phyloP scores from a whole-genome alignment of 768 basidiomycete species.

The Chiua virens region DNA sequence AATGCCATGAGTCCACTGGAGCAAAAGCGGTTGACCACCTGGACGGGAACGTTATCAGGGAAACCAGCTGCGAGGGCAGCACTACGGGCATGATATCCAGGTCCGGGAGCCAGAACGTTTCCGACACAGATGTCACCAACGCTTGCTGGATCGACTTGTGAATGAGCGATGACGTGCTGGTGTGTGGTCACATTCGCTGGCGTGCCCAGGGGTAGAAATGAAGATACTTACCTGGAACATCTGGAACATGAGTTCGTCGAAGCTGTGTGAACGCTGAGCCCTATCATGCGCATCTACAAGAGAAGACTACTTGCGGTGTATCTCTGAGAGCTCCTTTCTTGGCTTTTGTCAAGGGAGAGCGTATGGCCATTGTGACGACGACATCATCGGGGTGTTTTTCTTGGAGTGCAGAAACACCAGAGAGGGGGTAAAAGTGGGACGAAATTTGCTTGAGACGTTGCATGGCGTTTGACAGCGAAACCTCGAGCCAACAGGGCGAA shows the following conservation, averaged over 20 bases:
- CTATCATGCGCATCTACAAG: neutral
- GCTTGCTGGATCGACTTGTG: slow-evolving; percentile 59
- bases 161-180: slow-evolving; percentile 63
- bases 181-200: neutral
- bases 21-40: slow-evolving; percentile 78
- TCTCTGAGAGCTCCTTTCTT: slow-evolving; percentile 77
- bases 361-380: slow-evolving; percentile 79
- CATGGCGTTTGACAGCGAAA: slow-evolving; percentile 35
- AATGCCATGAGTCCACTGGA: slow-evolving; percentile 86
- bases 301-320: slow-evolving; percentile 45
- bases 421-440: slow-evolving; percentile 50
- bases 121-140: slow-evolving; percentile 82
- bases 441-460: slow-evolving; percentile 67
- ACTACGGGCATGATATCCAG: slow-evolving; percentile 68
- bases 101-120: slow-evolving; percentile 64
- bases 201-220: neutral
- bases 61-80: slow-evolving; percentile 80
- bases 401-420: slow-evolving; percentile 53
- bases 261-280: slow-evolving; percentile 40
- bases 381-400: slow-evolving; percentile 71
- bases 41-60: slow-evolving; percentile 73
- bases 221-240: slow-evolving; percentile 63
- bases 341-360: slow-evolving; percentile 74
- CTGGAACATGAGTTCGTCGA: slow-evolving; percentile 78
- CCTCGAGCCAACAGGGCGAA: too few relatives aligned